phyloP scores from a whole-genome alignment of 2,329 filamentous ascomycete species.

The Aspergillus viridinutans region DNA sequence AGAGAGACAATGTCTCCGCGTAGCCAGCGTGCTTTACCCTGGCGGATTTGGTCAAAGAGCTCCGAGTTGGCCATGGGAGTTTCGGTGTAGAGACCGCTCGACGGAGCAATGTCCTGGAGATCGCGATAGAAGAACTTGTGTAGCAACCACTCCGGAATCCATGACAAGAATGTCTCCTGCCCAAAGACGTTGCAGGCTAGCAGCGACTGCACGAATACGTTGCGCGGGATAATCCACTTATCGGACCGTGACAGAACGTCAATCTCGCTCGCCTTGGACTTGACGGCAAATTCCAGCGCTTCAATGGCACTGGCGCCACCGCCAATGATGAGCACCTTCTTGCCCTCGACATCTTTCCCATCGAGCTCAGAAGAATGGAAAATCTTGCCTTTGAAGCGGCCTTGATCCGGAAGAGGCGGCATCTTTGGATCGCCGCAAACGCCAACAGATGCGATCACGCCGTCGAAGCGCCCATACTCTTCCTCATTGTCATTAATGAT shows the following conservation, averaged over 20 bases:
- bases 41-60: slow-evolving; percentile 69
- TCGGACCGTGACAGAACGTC: slow-evolving; percentile 72
- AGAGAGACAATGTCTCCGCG: slow-evolving; percentile 73
- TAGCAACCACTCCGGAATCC: slow-evolving; percentile 72
- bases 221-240: slow-evolving; percentile 85
- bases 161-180: slow-evolving; percentile 69
- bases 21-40: slow-evolving; percentile 70
- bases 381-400: slow-evolving; percentile 66
- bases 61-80: slow-evolving; percentile 87
- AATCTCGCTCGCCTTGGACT: slow-evolving; percentile 62
- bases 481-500: slow-evolving; percentile 71
- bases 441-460: slow-evolving; percentile 71
- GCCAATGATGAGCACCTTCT: slow-evolving; percentile 71
- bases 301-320: slow-evolving; percentile 79
- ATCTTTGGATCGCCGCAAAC: slow-evolving; percentile 77
- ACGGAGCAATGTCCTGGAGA: slow-evolving; percentile 67
- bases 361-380: slow-evolving; percentile 74
- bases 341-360: slow-evolving; percentile 66
- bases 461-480: slow-evolving; percentile 69
- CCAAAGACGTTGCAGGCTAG: slow-evolving; percentile 76
- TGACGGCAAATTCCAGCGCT: slow-evolving; percentile 72
- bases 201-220: slow-evolving; percentile 67
- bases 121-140: slow-evolving; percentile 80
- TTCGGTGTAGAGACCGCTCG: slow-evolving; percentile 70
- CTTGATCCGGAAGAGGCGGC: slow-evolving; percentile 65